Base-by-base conservation (phyloP, 257 asterid genomes). In the Euphrasia confusa region DNA sequence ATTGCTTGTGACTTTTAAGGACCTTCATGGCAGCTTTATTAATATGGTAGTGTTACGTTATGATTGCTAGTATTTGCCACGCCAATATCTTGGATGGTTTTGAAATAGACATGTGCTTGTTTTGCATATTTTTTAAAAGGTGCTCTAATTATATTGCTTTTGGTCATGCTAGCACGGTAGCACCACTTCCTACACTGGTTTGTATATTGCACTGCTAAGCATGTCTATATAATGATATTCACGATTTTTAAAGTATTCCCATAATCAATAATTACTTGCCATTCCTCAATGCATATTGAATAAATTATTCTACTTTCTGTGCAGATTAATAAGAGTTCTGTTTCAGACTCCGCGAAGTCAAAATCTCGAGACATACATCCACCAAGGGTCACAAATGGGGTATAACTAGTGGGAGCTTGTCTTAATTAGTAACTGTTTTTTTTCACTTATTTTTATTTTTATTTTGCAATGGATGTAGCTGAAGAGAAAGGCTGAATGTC, bases 401-500 rank as follows among this genome's bases (percentile, higher is more conserved):
- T 88, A 84, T 37, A 62, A 18, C 15, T 18, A 17, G 27, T 15
- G 12, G 21, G 10, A 7, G 54, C 50, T 54, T 57, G 0, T 67
- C 48, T 30, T 60, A 37, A 9, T 37, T 37, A 1, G 42, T 37
- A 37, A 37, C 42, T 0, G 14, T 24, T 2, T 2, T 5, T 18
- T 53, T 60, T 37, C 48, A 57, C 15, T 24, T 14, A 0, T 10
- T 24, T 21, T 59, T 52, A 48, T 24, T 53, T 64, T 47, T 53
- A 57, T 37, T 7, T 37, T 37, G 42, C 42, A 33, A 64, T 55
- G 66, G 32, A 12, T 70, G 80, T 87, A 88, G 98, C 60, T 77
- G 72, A 83, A 73, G 66, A 75, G 67, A 52, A 93, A 87, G 61
- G 91, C 74, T 0, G 92, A 93, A 78, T 78, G 83, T 68, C 76